Percentiles rank a stretch among this genome's conserved stretches.
Conservation (phyloP, 2,329 filamentous ascomycete species). For the Alternaria arborescens region DNA sequence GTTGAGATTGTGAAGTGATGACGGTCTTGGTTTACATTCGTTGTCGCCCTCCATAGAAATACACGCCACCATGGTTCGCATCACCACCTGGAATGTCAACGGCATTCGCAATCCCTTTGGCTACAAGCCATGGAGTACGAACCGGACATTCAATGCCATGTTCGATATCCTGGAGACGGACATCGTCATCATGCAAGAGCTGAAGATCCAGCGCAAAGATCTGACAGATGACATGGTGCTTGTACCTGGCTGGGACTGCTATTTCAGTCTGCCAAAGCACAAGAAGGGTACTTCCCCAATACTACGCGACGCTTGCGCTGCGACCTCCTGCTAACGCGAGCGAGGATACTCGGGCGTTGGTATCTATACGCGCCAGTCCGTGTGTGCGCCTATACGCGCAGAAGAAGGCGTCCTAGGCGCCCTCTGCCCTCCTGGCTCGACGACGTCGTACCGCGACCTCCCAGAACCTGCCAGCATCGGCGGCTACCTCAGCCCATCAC, state of each 20-base stretch:
- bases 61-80: conserved; percentile 67
- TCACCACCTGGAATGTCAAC: conserved; percentile 70
- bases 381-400: conserved; percentile 84
- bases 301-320: background rate
- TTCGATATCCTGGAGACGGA: conserved; percentile 93
- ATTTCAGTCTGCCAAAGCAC: conserved; percentile 89
- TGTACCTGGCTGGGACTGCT: conserved; percentile 94
- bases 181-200: conserved; percentile 93
- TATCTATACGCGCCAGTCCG: conserved; percentile 89
- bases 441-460: conserved; percentile 76
- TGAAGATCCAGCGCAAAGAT: conserved; percentile 94
- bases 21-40: conserved; percentile 12
- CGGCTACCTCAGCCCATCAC: conserved; percentile 78
- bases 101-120: conserved; percentile 64
- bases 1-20: conserved; percentile 10
- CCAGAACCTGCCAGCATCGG: conserved; percentile 80
- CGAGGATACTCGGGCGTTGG: conserved; percentile 93
- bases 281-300: conserved; percentile 76
- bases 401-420: conserved; percentile 94
- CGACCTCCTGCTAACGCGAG: conserved; percentile 21
- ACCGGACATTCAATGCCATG: conserved; percentile 70
- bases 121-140: conserved; percentile 61
- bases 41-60: conserved; percentile 15
- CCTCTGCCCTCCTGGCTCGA: conserved; percentile 75
- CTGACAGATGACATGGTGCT: conserved; percentile 95